These are phyloP conservation scores for Neurospora sp. DNA, from an alignment of 495 filamentous ascomycete genomes.

Conservation along the genomic window DNA sequence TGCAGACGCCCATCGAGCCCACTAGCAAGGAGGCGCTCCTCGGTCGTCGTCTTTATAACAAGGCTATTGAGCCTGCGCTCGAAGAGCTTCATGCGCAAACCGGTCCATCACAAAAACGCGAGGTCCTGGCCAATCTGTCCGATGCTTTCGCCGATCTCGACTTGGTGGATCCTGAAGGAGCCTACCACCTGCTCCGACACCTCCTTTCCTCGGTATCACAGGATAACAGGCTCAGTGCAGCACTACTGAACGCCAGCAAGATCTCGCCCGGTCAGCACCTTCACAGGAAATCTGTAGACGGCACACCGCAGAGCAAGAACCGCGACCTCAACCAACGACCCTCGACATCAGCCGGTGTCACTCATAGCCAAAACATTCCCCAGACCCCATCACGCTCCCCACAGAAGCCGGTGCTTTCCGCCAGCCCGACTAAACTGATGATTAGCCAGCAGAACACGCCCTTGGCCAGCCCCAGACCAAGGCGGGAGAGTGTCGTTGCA, in stretches of 20 bases:
- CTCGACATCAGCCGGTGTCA: neutral
- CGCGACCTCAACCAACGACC: neutral
- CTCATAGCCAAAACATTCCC: neutral
- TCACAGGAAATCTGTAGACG: constrained; percentile 15
- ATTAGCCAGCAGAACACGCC: constrained; percentile 79
- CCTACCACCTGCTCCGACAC: constrained; percentile 68
- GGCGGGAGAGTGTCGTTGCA: constrained; percentile 48
- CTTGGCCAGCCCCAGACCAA: constrained; percentile 63
- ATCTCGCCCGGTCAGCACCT: neutral
- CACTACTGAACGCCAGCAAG: constrained; percentile 21
- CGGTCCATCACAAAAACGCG: constrained; percentile 60
- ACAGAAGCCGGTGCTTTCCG: constrained; percentile 1
- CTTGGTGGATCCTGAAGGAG: constrained; percentile 80
- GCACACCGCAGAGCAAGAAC: constrained; percentile 28
- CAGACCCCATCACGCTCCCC: neutral
- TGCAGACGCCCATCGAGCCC: constrained; percentile 32
- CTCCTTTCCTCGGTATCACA: constrained; percentile 43
- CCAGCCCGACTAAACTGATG: constrained; percentile 50
- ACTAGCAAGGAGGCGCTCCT: constrained; percentile 71
- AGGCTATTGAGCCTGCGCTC: constrained; percentile 67
- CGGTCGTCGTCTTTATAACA: constrained; percentile 68
- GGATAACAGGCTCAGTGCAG: constrained; percentile 30
- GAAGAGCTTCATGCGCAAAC: constrained; percentile 77
- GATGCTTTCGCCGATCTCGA: constrained; percentile 80
- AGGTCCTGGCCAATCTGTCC: constrained; percentile 68